Percentiles rank a stretch among this genome's conserved stretches.
Conservation (phyloP, 192 early-diverging fungal species). For the Diversispora epigaea region DNA sequence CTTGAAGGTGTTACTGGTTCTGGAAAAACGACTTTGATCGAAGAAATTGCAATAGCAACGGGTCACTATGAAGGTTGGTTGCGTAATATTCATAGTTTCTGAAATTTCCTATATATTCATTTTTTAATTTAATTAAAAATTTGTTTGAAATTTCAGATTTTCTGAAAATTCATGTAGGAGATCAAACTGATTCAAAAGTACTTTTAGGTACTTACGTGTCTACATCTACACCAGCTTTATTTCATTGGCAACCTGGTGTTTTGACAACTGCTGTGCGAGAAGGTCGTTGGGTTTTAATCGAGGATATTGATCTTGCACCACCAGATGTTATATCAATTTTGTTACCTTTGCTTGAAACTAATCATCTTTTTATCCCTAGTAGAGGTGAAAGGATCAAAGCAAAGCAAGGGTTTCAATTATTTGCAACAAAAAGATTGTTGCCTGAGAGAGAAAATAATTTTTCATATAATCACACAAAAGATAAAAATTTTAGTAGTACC, state of each 20-base stretch:
- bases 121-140: background rate
- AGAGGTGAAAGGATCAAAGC: conserved; percentile 85
- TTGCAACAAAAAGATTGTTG: conserved; percentile 76
- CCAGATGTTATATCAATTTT: conserved; percentile 89
- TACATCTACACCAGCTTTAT: conserved; percentile 87
- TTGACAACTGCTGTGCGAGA: conserved; percentile 85
- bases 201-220: conserved; percentile 94
- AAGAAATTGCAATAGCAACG: conserved; percentile 79
- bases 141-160: conserved; percentile 51
- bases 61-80: conserved; percentile 53
- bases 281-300: conserved; percentile 94
- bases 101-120: conserved; percentile 24
- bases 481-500: conserved; percentile 56
- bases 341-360: conserved; percentile 87
- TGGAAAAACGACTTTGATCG: conserved; percentile 90
- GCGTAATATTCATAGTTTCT: no score
- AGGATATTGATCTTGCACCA: conserved; percentile 97
- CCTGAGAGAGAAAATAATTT: conserved; percentile 46
- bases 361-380: conserved; percentile 85
- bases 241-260: conserved; percentile 93
- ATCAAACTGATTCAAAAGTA: conserved; percentile 94
- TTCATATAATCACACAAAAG: conserved; percentile 34
- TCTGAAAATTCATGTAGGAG: conserved; percentile 92
- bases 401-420: conserved; percentile 84
- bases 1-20: conserved; percentile 80